A percentile compares a stretch with the other conserved stretches of the same genome.
Conservation (phyloP, 2,329 filamentous ascomycete genomes). For the Mycosphaerella sp. region DNA sequence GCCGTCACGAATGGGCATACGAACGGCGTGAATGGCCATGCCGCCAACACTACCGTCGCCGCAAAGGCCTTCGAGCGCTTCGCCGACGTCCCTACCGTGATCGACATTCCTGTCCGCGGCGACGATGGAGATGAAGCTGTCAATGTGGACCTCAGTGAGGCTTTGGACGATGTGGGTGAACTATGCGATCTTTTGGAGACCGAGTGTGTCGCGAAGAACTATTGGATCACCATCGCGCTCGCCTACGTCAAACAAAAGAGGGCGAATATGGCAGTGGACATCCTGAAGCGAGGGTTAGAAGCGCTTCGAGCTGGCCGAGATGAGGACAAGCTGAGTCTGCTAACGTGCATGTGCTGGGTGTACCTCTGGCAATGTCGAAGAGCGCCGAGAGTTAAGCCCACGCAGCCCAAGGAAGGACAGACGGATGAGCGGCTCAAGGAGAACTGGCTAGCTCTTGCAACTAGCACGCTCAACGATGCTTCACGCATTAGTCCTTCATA, state of each 20-base stretch:
- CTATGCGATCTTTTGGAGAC: slow-evolving; percentile 92
- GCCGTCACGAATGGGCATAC: slow-evolving; percentile 46
- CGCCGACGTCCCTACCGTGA: slow-evolving; percentile 56
- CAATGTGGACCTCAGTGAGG: slow-evolving; percentile 85
- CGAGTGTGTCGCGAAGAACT: slow-evolving; percentile 81
- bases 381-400: slow-evolving; percentile 61
- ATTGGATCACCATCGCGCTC: slow-evolving; percentile 97
- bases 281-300: slow-evolving; percentile 64
- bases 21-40: slow-evolving; percentile 48
- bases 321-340: slow-evolving; percentile 77
- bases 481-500: slow-evolving; percentile 88
- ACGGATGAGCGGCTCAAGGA: slow-evolving; percentile 86
- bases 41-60: slow-evolving; percentile 31
- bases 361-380: slow-evolving; percentile 84
- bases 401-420: slow-evolving; percentile 40
- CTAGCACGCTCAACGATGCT: slow-evolving; percentile 88
- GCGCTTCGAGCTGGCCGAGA: slow-evolving; percentile 59
- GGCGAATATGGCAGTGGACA: slow-evolving; percentile 72
- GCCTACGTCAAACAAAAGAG: slow-evolving; percentile 96
- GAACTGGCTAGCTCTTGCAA: slow-evolving; percentile 84
- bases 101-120: slow-evolving; percentile 58
- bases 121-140: slow-evolving; percentile 65
- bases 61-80: slow-evolving; percentile 45
- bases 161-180: slow-evolving; percentile 78
- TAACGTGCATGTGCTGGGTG: slow-evolving; percentile 84